Conservation (phyloP, 208 protist species). For the Jaenimonas drosophilae region DNA sequence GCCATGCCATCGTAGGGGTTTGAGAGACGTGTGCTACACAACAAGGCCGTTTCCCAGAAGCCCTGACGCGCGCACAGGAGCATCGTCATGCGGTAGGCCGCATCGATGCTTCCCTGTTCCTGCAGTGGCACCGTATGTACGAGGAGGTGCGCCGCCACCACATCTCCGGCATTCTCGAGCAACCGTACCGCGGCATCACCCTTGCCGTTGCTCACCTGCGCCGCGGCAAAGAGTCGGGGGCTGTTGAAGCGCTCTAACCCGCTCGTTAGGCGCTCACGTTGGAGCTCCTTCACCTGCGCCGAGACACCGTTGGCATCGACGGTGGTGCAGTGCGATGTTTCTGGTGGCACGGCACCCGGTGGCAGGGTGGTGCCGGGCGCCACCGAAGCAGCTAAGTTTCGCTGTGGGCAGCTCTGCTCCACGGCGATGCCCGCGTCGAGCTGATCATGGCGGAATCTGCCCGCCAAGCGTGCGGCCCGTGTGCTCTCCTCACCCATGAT, state of each 20-base stretch:
- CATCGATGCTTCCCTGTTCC: constrained; percentile 70
- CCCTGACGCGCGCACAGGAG: constrained; percentile 49
- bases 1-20: constrained; percentile 72
- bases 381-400: constrained; percentile 12
- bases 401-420: constrained; percentile 55
- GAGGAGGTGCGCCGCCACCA: constrained; percentile 53
- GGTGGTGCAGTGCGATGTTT: constrained; percentile 45
- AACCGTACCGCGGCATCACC: constrained; percentile 63
- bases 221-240: constrained; percentile 53
- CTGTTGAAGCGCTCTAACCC: constrained; percentile 27
- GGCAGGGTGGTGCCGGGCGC: constrained; percentile 7
- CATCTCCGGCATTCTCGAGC: constrained; percentile 47
- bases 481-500: constrained; percentile 70
- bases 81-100: constrained; percentile 64
- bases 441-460: constrained; percentile 21
- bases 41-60: constrained; percentile 66
- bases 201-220: constrained; percentile 39
- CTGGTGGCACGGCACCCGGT: constrained; percentile 1
- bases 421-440: constrained; percentile 50
- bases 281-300: constrained; percentile 20
- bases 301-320: constrained; percentile 45
- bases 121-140: constrained; percentile 76
- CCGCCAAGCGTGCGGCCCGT: constrained; percentile 45
- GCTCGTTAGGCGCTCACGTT: constrained; percentile 19
- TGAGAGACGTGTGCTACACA: constrained; percentile 57